Evolutionary conservation across 768 basidiomycete genomes (phyloP), one percentile per base, ranked within the genome.

Genomic region (Pisolithus microcarpus): DNA sequence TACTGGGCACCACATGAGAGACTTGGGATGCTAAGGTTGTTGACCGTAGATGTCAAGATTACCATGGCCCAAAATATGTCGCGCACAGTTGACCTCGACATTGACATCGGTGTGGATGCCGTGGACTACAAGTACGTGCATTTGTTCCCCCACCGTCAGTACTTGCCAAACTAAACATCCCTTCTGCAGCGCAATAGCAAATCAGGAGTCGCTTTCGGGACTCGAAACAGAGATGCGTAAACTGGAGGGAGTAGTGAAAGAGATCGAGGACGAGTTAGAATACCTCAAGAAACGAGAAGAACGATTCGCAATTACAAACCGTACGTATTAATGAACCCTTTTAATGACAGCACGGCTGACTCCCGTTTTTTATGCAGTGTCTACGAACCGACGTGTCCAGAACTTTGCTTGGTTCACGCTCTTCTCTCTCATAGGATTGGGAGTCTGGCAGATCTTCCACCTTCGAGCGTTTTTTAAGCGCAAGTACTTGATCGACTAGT

Each of bases 221-320:
- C 80, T 99, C 18, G 96, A 99, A 70, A 94, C 91, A 0, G 96
- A 98, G 68, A 97, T 98, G 94, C 82, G 93, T 38, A 98, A 98
- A 63, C 76, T 99, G 3, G 96, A 99, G 66, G 94, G 91, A 0
- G 68, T 97, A 13, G 87, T 93, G 34, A 91, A 93, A 65, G 96
- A 98, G 72, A 83, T 99, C 48, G 82, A 87, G 13, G 94, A 97
- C 59, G 94, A 99, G 69, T 75, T 97, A 74, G 79, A 80, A 7
- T 98, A 95, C 70, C 79, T 99, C 53, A 91, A 93, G 72, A 70
- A 73, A 58, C 78, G 95, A n/a, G 95, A 98, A 67, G 85, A 87
- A 59, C 76, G 79, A 43, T 97, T 99, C 73, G 76, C 89, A 11
- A 72, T 71, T 57, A 99, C 96, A 31, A 98, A 98, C 62, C 70